Base-by-base conservation (phyloP, 371 early-diverging fungal species). In the Parasitella parasitica region DNA sequence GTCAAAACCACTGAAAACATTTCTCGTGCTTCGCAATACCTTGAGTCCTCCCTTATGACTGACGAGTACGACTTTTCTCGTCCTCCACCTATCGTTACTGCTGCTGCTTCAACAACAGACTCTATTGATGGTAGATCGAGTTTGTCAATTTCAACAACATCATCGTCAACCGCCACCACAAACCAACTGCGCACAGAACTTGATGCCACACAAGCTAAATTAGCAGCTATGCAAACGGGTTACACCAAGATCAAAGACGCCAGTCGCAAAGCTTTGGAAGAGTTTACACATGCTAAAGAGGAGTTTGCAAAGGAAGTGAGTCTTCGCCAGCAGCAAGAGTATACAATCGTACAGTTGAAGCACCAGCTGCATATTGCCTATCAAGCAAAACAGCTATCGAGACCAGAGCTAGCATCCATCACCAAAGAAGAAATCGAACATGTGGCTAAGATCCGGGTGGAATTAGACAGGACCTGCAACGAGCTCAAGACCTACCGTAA, bases 281-380 rank as follows among this genome's bases (percentile, higher is more conserved):
- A 81, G 43, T 71, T 81, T 18, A 66, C 66, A 12, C 51, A 67
- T 12, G 78, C 80, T 28, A 77, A 77, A 51, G 77, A 76, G 55
- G 79, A 81, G 32, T 78, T 75, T 49, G 58, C 74, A 3, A 81
- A 77, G 38, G 82, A 81, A 56, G 67, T 69, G 0, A 35, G 61
- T 3, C 52, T 75, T n/a, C 73, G 79, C 12, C 76, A 78, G 55
- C 63, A 75, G 16, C 73, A 75, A 46, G 82, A 81, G 46, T 57
- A 62, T 13, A 69, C 65, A 4, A 71, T 75, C 6, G 34, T 51
- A 4, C 74, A 75, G 36, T 43, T 81, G 34, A 71, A 65, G 20
- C 73, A 76, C 26, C 78, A 81, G 32, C 41, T 78, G 1, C 52
- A 63, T 3, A 36, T 72, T 2, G 46, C 67, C 7, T 69, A 67